Percentiles rank a stretch among this genome's conserved stretches.
Conservation (phyloP, 495 filamentous ascomycete genomes). For the Aspergillus steynii region DNA sequence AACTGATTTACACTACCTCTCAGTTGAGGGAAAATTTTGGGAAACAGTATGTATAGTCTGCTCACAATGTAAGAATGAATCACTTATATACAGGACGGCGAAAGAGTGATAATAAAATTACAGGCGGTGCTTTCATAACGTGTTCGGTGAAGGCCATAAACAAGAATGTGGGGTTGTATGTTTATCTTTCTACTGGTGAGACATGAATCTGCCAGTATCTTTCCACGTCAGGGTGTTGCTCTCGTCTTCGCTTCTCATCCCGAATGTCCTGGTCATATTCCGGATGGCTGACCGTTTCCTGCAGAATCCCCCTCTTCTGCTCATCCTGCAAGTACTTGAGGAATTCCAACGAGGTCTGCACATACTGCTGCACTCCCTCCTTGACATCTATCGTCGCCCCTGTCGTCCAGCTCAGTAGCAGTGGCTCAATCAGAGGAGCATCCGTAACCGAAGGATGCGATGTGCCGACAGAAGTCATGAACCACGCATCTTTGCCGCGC, state of each 20-base stretch:
- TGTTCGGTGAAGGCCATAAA: too few species aligned
- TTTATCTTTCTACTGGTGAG: background rate
- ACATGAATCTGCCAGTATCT: background rate
- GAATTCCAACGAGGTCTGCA: background rate
- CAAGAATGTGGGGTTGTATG: too few species aligned
- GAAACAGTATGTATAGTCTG: too few species aligned
- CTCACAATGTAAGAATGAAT: too few species aligned
- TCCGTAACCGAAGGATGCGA: background rate
- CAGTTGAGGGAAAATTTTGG: too few species aligned
- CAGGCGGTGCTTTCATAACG: too few species aligned
- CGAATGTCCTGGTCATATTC: background rate
- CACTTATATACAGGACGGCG: too few species aligned
- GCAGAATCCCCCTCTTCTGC: background rate
- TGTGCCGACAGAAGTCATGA: background rate
- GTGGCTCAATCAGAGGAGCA: background rate
- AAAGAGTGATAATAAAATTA: too few species aligned
- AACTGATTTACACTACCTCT: too few species aligned
- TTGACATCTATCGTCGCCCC: background rate
- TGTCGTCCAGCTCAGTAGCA: background rate
- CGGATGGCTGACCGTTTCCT: background rate
- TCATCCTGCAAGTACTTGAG: background rate
- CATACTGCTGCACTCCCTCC: background rate
- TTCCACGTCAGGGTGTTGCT: background rate
- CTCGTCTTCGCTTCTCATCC: background rate
- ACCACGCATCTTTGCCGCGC: background rate